Percentiles rank a stretch among this genome's conserved stretches.
Evolutionary conservation across 2,329 filamentous ascomycete species (phyloP).

Genomic region (Ceratocystis eucalypticola): DNA sequence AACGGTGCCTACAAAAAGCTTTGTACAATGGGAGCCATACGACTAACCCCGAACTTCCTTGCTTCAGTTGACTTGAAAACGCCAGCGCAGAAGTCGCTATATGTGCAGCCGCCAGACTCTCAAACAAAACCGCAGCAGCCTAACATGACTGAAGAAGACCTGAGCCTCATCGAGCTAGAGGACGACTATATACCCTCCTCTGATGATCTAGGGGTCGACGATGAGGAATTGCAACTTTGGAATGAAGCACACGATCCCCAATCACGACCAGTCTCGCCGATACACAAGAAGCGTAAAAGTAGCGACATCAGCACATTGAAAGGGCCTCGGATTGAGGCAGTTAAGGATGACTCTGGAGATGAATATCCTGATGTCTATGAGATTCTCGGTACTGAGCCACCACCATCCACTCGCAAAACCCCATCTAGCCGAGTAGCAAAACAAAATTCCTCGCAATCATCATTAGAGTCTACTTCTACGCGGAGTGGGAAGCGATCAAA

Average conservation of each 20-base stretch:
- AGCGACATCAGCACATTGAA: constrained; percentile 29
- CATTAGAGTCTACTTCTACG: constrained; percentile 1
- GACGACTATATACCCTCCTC: constrained; percentile 27
- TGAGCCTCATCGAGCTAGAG: constrained; percentile 29
- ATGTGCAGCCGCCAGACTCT: background rate
- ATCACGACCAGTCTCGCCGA: constrained; percentile 28
- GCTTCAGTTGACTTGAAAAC: background rate
- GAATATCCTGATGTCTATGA: constrained; percentile 44
- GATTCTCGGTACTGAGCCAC: constrained; percentile 31
- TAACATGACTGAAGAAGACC: background rate
- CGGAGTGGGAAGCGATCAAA: constrained; percentile 16
- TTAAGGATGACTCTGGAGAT: constrained; percentile 29
- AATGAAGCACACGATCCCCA: constrained; percentile 31
- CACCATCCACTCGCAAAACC: constrained; percentile 26
- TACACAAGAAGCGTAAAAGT: constrained; percentile 40
- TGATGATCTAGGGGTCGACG: constrained; percentile 28
- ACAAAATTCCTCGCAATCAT: constrained; percentile 5
- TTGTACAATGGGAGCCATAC: background rate
- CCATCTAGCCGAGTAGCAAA: background rate
- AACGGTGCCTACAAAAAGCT: background rate
- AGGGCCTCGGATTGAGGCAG: background rate
- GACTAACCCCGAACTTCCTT: background rate
- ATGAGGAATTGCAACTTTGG: constrained; percentile 31
- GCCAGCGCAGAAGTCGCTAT: background rate
- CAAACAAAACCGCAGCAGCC: background rate